Evolutionary conservation across 139 green algal genomes (phyloP).

Genomic region (Coelastrella sp.): DNA sequence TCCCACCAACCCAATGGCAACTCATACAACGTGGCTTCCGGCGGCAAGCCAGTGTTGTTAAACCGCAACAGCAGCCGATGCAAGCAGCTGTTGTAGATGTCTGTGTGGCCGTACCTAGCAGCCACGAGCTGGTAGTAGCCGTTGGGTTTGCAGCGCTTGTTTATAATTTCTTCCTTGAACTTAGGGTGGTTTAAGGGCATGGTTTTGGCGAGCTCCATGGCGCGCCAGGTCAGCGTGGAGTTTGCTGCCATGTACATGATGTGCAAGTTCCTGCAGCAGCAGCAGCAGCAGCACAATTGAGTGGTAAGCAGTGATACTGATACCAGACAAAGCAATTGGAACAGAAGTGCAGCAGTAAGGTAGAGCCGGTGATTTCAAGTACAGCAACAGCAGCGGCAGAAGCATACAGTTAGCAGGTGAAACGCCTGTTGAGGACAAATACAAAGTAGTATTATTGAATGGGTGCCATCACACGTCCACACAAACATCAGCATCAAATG

Average conservation of each 20-base stretch:
- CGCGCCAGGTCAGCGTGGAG: slow-evolving; percentile 20
- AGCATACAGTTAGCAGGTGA: no score
- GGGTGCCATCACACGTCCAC: no score
- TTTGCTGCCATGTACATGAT: slow-evolving; percentile 37
- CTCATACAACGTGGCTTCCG: slow-evolving; percentile 19
- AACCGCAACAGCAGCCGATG: not conserved
- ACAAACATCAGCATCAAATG: no score
- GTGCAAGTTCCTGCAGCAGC: slow-evolving; percentile 21
- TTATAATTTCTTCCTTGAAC: slow-evolving; percentile 35
- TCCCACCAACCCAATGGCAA: slow-evolving; percentile 19
- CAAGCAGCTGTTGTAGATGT: slow-evolving; percentile 41
- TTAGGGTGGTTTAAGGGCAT: slow-evolving; percentile 50
- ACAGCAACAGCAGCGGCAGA: not conserved
- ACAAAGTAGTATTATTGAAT: no score
- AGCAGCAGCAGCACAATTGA: not conserved
- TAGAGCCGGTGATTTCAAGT: not conserved
- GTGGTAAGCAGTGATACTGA: not conserved
- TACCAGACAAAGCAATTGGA: no score
- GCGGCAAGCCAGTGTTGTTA: slow-evolving; percentile 18
- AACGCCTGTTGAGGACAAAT: no score
- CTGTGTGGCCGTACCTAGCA: not conserved
- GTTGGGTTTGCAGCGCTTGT: slow-evolving; percentile 35
- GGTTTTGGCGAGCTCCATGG: slow-evolving; percentile 24
- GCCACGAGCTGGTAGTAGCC: slow-evolving; percentile 33
- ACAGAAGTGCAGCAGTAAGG: not conserved